These are phyloP conservation scores for Dalbergia cultrata DNA, from an alignment of 306 rosid species.

Conservation along the genomic window DNA sequence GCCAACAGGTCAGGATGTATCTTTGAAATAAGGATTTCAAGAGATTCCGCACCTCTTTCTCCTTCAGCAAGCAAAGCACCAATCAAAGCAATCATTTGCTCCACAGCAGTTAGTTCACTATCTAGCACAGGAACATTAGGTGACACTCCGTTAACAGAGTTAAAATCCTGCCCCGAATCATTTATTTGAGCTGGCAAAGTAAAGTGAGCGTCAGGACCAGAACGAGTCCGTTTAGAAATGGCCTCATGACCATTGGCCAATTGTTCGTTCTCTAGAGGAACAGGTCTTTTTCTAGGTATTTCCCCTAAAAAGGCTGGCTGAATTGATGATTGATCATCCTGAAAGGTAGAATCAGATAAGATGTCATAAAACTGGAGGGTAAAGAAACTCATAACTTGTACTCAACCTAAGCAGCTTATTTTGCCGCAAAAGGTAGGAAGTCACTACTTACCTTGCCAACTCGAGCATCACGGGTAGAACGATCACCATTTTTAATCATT, in stretches of 20 bases:
- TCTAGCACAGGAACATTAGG: conserved; percentile 67
- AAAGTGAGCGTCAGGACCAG: conserved; percentile 63
- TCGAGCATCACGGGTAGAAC: conserved; percentile 78
- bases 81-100: conserved; percentile 95
- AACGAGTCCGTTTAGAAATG: conserved; percentile 67
- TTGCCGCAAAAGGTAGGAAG: conserved; percentile 12
- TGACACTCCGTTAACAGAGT: conserved; percentile 65
- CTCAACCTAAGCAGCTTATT: conserved; percentile 34
- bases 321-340: conserved; percentile 80
- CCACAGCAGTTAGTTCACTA: conserved; percentile 81
- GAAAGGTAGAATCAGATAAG: conserved; percentile 41
- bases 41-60: conserved; percentile 96
- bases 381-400: conserved; percentile 11
- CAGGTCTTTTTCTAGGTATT: conserved; percentile 66
- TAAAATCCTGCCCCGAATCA: conserved; percentile 66
- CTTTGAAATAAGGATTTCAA: conserved; percentile 88
- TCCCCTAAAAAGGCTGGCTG: conserved; percentile 75
- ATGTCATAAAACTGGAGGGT: conserved; percentile 7
- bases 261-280: conserved; percentile 75
- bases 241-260: conserved; percentile 72
- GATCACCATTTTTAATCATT: conserved; percentile 82
- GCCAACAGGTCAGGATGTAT: conserved; percentile 97
- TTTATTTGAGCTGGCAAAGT: conserved; percentile 62
- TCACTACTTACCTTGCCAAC: conserved; percentile 66
- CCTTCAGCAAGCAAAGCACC: conserved; percentile 99